Evolutionary conservation across 2,329 filamentous ascomycete genomes (phyloP), one percentile per base, ranked within the genome.

Genomic region (Rhexocercosporidium sp.): DNA sequence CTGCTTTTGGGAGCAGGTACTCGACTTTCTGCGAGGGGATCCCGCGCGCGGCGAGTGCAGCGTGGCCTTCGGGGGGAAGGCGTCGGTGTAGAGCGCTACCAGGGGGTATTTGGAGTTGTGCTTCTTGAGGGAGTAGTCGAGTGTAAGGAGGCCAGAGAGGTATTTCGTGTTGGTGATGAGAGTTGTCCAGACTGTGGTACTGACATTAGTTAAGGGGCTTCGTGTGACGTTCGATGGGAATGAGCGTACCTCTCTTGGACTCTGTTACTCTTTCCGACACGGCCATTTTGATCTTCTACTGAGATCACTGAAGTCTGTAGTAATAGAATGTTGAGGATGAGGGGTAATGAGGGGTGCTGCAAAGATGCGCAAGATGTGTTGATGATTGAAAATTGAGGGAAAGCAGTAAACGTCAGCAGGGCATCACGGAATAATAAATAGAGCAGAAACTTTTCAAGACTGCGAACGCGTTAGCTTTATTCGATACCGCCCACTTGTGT

Each of bases 151-250:
- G 56, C 94, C 94, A 6, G 91, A 86, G 68, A 97, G 88, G 79
- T 97, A 97, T 74, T 85, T 84, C 59, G 88, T 88, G 81, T 96
- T 96, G 67, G 93, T 97, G 77, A 97, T 94, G 72, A 97, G 85
- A 12, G 90, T 92, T 31, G 92, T 93, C 93, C 93, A 97, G 77
- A 96, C 93, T 92, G 78, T 11, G 27, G n/a, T 5, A 37, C 12
- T 37, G 34, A 0, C n/a, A 57, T 70, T 46, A 68, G 37, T 34
- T 37, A 16, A 14, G 3, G 25, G 37, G 53, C 20, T 41, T 11
- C 37, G 22, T 56, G 12, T 5, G 9, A 7, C 27, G 5, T 53
- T 41, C 25, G 11, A 12, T n/a, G 12, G 16, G 25, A 60, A 39
- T 14, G 7, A 29, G 68, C 31, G 27, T 72, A 74, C 75, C 75